Percentiles rank a stretch among this genome's conserved stretches.
phyloP scores from a whole-genome alignment of 129 eudicot genomes.

The Tagetes erecta region DNA sequence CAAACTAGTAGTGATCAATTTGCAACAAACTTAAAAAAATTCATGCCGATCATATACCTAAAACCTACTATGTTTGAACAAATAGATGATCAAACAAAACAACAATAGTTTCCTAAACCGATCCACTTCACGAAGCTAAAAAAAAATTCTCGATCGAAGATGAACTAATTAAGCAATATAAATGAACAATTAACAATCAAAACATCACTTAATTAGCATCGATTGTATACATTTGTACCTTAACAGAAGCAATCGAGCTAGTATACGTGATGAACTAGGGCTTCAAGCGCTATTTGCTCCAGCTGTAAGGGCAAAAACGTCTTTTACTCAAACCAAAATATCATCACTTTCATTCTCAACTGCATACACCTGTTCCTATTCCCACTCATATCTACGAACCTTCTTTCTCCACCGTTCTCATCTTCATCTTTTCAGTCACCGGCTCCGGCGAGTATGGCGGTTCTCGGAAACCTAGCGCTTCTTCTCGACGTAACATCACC shows the following conservation, averaged over 20 bases:
- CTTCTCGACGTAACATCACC: slow-evolving; percentile 57
- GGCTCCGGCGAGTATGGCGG: slow-evolving; percentile 84
- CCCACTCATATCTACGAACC: slow-evolving; percentile 24
- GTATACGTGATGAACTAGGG: slow-evolving; percentile 15
- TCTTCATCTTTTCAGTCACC: slow-evolving; percentile 26
- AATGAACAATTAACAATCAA: not conserved
- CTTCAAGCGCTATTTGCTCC: not conserved
- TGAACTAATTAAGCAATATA: not conserved
- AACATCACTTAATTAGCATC: too few species aligned
- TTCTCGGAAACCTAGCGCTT: slow-evolving; percentile 65
- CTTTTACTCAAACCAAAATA: slow-evolving; percentile 27
- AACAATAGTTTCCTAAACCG: not conserved
- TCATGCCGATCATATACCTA: not conserved
- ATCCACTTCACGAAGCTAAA: slow-evolving; percentile 1
- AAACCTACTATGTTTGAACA: not conserved
- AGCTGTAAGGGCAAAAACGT: slow-evolving; percentile 31
- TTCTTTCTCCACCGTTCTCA: slow-evolving; percentile 11
- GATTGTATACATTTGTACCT: too few species aligned
- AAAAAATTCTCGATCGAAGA: not conserved
- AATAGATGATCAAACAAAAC: slow-evolving; percentile 11
- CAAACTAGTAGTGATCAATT: too few species aligned
- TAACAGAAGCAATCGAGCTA: slow-evolving; percentile 5
- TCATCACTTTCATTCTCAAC: slow-evolving; percentile 22
- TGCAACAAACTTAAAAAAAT: not conserved
- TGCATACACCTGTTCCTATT: slow-evolving; percentile 15